Evolutionary conservation across 805 yeast genomes (phyloP).

Genomic region (Saturnispora kantuleensis): DNA sequence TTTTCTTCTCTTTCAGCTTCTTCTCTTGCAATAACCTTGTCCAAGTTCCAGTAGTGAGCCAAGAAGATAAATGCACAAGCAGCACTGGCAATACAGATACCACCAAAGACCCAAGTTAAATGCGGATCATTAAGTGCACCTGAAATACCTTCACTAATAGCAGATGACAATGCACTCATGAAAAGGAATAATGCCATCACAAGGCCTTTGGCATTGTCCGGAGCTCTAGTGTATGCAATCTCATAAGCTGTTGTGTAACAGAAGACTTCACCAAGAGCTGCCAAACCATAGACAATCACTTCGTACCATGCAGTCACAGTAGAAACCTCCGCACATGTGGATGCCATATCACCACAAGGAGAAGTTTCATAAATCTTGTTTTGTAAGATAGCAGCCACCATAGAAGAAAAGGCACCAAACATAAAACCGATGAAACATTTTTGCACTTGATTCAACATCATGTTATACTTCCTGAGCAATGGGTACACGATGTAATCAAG

Average conservation of each 20-base stretch:
- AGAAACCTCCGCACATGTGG: slow-evolving; percentile 26
- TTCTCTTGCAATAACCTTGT: slow-evolving; percentile 21
- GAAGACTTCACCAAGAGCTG: slow-evolving; percentile 45
- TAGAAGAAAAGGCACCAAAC: slow-evolving; percentile 37
- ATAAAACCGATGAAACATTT: slow-evolving; percentile 40
- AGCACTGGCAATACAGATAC: slow-evolving; percentile 30
- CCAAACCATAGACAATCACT: slow-evolving; percentile 27
- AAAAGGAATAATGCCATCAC: slow-evolving; percentile 36
- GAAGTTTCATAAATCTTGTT: slow-evolving; percentile 37
- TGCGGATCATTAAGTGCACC: slow-evolving; percentile 34
- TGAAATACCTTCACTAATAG: slow-evolving; percentile 33
- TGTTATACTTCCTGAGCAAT: slow-evolving; percentile 30
- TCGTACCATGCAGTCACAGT: slow-evolving; percentile 29
- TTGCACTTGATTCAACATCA: slow-evolving; percentile 35
- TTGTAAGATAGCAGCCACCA: slow-evolving; percentile 43
- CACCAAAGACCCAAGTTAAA: slow-evolving; percentile 35
- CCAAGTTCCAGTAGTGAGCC: slow-evolving; percentile 25
- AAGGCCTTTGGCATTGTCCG: slow-evolving; percentile 42
- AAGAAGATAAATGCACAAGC: slow-evolving; percentile 25
- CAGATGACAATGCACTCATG: slow-evolving; percentile 38
- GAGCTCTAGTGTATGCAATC: slow-evolving; percentile 44
- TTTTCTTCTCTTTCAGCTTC: slow-evolving; percentile 13
- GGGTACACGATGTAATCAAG: slow-evolving; percentile 42
- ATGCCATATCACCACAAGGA: slow-evolving; percentile 42
- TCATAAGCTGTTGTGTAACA: slow-evolving; percentile 42